phyloP scores from a whole-genome alignment of 1,284 basidiomycete genomes.

The Anthracocystis walkeri region DNA sequence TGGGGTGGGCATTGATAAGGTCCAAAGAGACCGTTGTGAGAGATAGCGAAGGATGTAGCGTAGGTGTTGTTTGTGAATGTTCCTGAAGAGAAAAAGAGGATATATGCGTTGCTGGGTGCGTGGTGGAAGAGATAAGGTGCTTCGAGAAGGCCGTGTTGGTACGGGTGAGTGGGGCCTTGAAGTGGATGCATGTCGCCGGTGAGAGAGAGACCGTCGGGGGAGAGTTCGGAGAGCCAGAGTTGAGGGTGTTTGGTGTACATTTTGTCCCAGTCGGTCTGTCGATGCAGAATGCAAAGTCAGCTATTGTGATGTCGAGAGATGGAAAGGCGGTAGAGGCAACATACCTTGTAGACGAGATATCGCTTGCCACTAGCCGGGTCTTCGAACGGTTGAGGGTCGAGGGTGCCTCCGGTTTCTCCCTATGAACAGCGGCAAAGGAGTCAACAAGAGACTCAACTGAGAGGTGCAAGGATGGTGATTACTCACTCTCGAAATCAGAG shows the following conservation, averaged over 20 bases:
- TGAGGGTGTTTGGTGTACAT: conserved; percentile 57
- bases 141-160: conserved; percentile 53
- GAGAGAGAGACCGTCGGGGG: conserved; percentile 54
- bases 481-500: conserved; percentile 31
- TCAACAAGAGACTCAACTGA: too few relatives aligned
- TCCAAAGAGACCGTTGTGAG: conserved; percentile 48
- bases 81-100: conserved; percentile 59
- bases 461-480: too few relatives aligned
- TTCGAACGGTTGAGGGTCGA: conserved; percentile 60
- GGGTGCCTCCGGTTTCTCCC: conserved; percentile 50
- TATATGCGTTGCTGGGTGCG: conserved; percentile 42
- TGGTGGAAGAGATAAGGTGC: conserved; percentile 59
- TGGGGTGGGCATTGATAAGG: conserved; percentile 40
- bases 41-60: conserved; percentile 56
- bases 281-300: too few relatives aligned
- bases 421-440: neutral
- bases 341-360: conserved; percentile 53
- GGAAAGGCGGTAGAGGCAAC: too few relatives aligned
- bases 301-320: too few relatives aligned
- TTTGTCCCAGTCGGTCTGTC: conserved; percentile 30
- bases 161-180: conserved; percentile 40
- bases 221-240: conserved; percentile 58
- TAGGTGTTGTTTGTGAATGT: conserved; percentile 55
- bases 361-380: conserved; percentile 48
- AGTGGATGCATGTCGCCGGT: conserved; percentile 50